These are phyloP conservation scores for Stylonectria norvegica DNA, from an alignment of 2,329 filamentous ascomycete species.

Conservation along the genomic window DNA sequence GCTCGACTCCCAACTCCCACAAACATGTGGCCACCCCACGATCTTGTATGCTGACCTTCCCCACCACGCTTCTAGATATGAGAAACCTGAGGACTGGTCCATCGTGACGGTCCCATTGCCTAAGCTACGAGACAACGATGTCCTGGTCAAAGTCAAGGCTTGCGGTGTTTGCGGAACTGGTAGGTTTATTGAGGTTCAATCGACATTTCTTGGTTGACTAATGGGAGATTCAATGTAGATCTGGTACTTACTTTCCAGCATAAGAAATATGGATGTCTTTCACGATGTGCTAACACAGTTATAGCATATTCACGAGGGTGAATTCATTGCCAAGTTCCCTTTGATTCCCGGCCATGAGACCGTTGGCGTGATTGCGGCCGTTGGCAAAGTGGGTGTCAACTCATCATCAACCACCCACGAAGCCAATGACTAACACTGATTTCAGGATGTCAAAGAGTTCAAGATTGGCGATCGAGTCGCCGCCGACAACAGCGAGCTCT, in stretches of 20 bases:
- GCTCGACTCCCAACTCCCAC: slow-evolving; percentile 3
- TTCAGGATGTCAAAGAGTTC: slow-evolving; percentile 55
- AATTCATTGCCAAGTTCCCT: slow-evolving; percentile 63
- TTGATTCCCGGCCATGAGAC: slow-evolving; percentile 68
- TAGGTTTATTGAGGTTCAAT: slow-evolving; percentile 29
- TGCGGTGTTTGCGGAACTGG: slow-evolving; percentile 61
- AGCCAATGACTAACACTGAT: too few species aligned
- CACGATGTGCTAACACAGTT: slow-evolving; percentile 4
- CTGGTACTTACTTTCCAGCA: slow-evolving; percentile 29
- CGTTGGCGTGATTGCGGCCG: slow-evolving; percentile 59
- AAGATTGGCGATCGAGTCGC: slow-evolving; percentile 61
- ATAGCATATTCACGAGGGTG: slow-evolving; percentile 63
- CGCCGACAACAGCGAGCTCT: slow-evolving; percentile 63
- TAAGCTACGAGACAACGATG: slow-evolving; percentile 55
- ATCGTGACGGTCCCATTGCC: slow-evolving; percentile 62
- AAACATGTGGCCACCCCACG: background rate
- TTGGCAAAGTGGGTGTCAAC: slow-evolving; percentile 39
- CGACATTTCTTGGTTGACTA: slow-evolving; percentile 2
- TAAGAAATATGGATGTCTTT: background rate
- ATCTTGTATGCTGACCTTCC: slow-evolving; percentile 8
- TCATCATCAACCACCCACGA: background rate
- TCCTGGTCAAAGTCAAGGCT: slow-evolving; percentile 65
- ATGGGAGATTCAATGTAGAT: slow-evolving; percentile 32
- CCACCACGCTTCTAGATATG: slow-evolving; percentile 42
- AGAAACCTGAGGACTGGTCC: slow-evolving; percentile 58